Base-by-base conservation (phyloP, 1,139 yeast species). In the Pichia sp. region DNA sequence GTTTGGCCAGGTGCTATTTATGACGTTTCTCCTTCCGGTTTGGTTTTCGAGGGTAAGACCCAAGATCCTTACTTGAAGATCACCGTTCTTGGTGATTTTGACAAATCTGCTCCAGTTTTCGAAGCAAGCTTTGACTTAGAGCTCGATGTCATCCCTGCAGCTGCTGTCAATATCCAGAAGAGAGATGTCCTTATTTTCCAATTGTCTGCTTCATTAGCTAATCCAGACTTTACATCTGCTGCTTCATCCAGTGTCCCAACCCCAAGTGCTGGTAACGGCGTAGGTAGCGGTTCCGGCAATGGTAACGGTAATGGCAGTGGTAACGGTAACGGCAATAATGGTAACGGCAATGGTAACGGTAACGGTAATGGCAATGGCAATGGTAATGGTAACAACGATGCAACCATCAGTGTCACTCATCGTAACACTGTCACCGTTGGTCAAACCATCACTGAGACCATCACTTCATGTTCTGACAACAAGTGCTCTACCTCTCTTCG, bases 391-490 rank as follows among this genome's bases (percentile, higher is more conserved):
- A n/a, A n/a, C n/a, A n/a, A 22, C 24, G 10, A 10, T 22, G 9
- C 24, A 22, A 22, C 24, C 10, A 22, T 22, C 10, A 22, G 24
- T n/a, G n/a, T n/a, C n/a, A n/a, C n/a, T n/a, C n/a, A n/a, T n/a
- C n/a, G n/a, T n/a, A n/a, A n/a, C 21, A 18, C 18, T 21, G 34
- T 22, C 21, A 31, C 34, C 4, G 20, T 18, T 31, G 25, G 34
- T 31, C n/a, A 31, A 21, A 31, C 34, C 8, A 31, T 22, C 17
- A 14, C 46, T 19, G 23, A 42, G 22, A 42, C 50, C 17, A 38
- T 47, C 32, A 43, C 49, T 24, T 38, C 48, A 7, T 53, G 55
- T 38, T 44, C 55, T 12, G 50, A 38, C 7, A 38, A 47, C 15
- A 21, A 25, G n/a, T 55, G 60, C 40, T 18, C 51, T 9, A 46